These are phyloP conservation scores for Euphorbia peplus DNA, from an alignment of 345 rosid species.

Conservation along the genomic window DNA sequence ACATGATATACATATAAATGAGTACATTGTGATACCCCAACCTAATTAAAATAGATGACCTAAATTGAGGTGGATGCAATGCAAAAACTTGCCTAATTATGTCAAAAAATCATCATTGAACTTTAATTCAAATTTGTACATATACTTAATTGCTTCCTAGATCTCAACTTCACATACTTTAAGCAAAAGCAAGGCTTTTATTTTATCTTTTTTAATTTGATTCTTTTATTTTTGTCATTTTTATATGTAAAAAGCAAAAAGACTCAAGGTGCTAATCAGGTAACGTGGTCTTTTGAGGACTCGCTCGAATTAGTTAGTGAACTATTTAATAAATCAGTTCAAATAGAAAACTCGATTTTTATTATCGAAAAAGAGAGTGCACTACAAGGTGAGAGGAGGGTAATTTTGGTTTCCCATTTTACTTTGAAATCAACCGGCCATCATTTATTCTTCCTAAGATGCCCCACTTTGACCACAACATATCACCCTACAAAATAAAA, in stretches of 20 bases:
- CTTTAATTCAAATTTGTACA: conserved; percentile 18
- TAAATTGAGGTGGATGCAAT: conserved; percentile 6
- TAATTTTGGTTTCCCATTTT: not conserved
- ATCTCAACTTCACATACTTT: conserved; percentile 34
- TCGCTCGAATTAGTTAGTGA: no score
- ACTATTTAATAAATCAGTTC: no score
- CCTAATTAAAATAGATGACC: not conserved
- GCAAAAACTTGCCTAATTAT: not conserved
- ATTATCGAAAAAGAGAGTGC: no score
- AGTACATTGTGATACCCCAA: not conserved
- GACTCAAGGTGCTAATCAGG: no score
- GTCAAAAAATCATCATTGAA: not conserved
- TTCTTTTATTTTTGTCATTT: no score
- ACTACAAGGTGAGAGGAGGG: conserved; percentile 22
- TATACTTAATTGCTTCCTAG: conserved; percentile 9
- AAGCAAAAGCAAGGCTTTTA: conserved; percentile 37
- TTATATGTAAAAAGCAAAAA: no score
- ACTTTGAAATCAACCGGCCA: conserved; percentile 26
- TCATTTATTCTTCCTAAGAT: conserved; percentile 3
- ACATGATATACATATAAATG: not conserved
- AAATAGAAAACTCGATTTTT: no score
- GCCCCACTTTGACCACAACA: conserved; percentile 15
- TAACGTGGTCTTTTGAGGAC: no score
- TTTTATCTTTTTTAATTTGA: no score
- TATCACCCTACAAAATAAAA: not conserved